Conservation (phyloP, 305 asterid species). For the Solanum chacoense region DNA sequence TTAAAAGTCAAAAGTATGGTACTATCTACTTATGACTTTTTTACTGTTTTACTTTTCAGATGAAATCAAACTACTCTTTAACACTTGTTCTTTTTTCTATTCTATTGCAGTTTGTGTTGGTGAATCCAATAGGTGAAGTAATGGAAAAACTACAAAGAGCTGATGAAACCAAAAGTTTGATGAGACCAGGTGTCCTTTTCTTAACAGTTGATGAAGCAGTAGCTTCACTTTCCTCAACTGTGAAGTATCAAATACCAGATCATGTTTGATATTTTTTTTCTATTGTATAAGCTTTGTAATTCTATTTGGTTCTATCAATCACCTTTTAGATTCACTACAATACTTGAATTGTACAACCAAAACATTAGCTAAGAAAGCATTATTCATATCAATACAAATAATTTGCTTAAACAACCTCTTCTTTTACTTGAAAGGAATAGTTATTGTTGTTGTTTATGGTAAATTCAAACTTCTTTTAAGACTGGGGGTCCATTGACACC, state of each 20-base stretch:
- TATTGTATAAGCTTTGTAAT: not conserved
- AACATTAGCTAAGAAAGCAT: not conserved
- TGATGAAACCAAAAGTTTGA: conserved; percentile 33
- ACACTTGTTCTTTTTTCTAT: not conserved
- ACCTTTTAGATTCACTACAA: not conserved
- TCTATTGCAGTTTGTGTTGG: conserved; percentile 55
- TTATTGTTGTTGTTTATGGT: not conserved
- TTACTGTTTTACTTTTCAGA: not conserved
- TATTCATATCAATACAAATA: not conserved
- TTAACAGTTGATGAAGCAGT: conserved; percentile 89
- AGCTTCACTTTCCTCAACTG: conserved; percentile 34
- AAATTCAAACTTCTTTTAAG: not conserved
- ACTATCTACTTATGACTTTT: not conserved
- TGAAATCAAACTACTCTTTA: not conserved
- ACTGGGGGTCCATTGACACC: not conserved
- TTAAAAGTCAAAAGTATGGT: not conserved
- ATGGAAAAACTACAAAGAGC: conserved; percentile 58
- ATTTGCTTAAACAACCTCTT: not conserved
- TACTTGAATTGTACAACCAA: not conserved
- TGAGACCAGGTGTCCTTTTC: conserved; percentile 50
- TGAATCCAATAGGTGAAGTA: conserved; percentile 80
- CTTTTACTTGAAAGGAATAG: not conserved
- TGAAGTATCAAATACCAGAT: conserved; percentile 37
- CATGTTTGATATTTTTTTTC: conserved; percentile 16
- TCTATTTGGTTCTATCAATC: not conserved